These are phyloP conservation scores for Trichosporon sp. DNA, from an alignment of 1,284 basidiomycete genomes.

Conservation along the genomic window DNA sequence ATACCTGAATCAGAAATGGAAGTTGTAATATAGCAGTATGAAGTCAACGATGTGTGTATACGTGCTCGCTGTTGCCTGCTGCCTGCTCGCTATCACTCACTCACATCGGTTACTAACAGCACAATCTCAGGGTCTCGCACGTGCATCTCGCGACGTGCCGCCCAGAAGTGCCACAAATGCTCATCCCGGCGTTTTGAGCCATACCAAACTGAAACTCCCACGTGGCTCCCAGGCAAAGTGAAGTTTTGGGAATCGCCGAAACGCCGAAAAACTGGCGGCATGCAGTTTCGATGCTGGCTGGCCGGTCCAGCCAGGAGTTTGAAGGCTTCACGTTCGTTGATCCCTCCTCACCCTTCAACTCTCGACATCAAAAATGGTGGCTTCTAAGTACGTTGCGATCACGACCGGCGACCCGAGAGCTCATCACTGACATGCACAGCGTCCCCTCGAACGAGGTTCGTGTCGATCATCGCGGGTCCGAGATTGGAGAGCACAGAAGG, in stretches of 20 bases:
- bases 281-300: background rate
- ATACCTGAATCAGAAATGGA: too few relatives aligned
- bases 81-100: background rate
- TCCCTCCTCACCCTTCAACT: background rate
- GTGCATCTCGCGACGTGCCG: background rate
- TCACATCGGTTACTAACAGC: background rate
- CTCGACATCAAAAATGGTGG: background rate
- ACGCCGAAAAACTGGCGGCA: constrained; percentile 1
- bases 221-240: background rate
- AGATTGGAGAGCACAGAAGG: background rate
- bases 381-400: background rate
- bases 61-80: background rate
- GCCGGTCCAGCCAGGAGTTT: background rate
- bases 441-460: constrained; percentile 13
- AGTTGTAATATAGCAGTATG: background rate
- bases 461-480: constrained; percentile 1
- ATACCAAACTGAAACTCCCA: background rate
- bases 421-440: constrained; percentile 7
- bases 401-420: background rate
- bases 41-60: background rate
- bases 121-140: background rate
- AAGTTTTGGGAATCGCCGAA: background rate
- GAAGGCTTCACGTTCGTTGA: background rate
- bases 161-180: background rate
- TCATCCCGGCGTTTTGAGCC: background rate